These are phyloP conservation scores for Colletotrichum orchidophilum DNA, from an alignment of 2,329 filamentous ascomycete genomes.

Conservation along the genomic window DNA sequence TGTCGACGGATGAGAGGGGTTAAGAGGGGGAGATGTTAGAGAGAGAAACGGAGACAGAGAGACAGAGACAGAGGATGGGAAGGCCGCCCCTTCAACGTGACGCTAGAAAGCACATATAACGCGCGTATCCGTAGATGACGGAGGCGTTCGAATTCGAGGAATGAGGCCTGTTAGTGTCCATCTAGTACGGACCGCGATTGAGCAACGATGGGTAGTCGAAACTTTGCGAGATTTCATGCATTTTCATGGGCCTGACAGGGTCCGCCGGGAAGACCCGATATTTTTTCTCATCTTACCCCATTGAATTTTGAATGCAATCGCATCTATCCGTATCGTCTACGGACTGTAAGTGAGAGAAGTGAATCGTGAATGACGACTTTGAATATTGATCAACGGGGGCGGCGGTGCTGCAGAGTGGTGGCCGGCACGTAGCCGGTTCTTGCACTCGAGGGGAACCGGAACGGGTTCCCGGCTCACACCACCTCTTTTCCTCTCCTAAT, in stretches of 20 bases:
- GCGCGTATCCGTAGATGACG: neutral
- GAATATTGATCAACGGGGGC: neutral
- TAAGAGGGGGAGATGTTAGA: neutral
- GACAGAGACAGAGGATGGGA: neutral
- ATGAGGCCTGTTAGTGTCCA: neutral
- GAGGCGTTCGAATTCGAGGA: neutral
- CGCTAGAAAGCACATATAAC: slow-evolving; percentile 22
- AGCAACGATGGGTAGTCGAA: slow-evolving; percentile 8
- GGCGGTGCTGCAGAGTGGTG: neutral
- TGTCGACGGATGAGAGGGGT: neutral
- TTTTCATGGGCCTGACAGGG: slow-evolving; percentile 1
- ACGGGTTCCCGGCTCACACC: slow-evolving; percentile 19
- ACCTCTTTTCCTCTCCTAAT: neutral
- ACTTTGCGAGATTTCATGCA: neutral
- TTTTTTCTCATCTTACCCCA: neutral
- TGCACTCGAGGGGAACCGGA: slow-evolving; percentile 9
- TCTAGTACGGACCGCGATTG: neutral
- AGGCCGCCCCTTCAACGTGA: slow-evolving; percentile 35
- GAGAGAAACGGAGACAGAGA: neutral
- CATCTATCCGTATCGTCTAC: neutral
- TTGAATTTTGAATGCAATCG: slow-evolving; percentile 1
- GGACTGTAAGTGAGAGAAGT: neutral
- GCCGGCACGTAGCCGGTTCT: slow-evolving; percentile 28
- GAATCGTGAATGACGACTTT: neutral
- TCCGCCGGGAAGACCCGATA: neutral